Conservation (phyloP, 306 rosid species). For the Cucurbita ficifolia region DNA sequence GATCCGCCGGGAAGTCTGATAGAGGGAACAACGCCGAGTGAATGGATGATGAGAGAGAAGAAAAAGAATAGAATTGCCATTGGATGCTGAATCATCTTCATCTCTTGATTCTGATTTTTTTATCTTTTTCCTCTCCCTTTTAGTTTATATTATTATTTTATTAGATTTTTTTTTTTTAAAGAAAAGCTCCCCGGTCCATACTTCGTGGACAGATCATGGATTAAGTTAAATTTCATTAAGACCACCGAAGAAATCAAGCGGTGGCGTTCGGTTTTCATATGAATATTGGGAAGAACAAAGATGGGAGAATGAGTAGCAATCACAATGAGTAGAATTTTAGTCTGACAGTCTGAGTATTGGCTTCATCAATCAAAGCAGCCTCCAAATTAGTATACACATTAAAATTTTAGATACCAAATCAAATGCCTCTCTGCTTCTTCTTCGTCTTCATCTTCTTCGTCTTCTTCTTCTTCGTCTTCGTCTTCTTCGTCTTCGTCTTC, state of each 20-base stretch:
- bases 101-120: neutral
- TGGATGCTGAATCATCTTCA: neutral
- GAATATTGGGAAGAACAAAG: too few species aligned
- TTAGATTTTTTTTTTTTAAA: too few species aligned
- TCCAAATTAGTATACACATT: constrained; percentile 14
- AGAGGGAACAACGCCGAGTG: constrained; percentile 6
- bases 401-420: constrained; percentile 31
- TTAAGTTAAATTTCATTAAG: too few species aligned
- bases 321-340: neutral
- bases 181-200: too few species aligned
- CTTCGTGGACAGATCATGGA: too few species aligned
- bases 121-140: neutral
- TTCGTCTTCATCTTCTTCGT: too few species aligned
- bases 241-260: too few species aligned
- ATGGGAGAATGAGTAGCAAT: neutral
- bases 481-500: too few species aligned
- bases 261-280: too few species aligned
- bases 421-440: constrained; percentile 25
- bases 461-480: too few species aligned
- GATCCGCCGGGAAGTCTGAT: constrained; percentile 9
- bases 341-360: constrained; percentile 19
- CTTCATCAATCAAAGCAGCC: constrained; percentile 38
- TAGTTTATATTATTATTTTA: too few species aligned
- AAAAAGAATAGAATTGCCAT: constrained; percentile 15
- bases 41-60: constrained; percentile 16